Conservation (phyloP, 2,329 filamentous ascomycete species). For the Exophiala calicioides region DNA sequence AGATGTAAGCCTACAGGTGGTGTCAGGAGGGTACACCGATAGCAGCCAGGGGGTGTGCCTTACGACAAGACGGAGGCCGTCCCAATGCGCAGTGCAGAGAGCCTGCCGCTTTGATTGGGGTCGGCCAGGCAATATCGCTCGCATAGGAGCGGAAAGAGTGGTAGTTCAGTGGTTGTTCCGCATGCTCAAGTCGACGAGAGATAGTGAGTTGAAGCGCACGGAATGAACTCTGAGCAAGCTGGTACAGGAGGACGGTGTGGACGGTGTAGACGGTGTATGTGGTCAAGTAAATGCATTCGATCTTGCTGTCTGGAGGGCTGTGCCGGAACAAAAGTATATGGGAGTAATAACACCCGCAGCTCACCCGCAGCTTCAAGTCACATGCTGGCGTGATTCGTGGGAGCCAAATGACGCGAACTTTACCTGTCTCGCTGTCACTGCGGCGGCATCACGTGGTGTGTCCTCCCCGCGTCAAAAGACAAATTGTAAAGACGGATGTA, state of each 20-base stretch:
- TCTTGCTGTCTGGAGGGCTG: neutral
- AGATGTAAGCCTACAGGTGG: conserved; percentile 73
- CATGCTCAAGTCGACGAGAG: conserved; percentile 4
- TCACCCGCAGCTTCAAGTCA: neutral
- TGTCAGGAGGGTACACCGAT: no score
- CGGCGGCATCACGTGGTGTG: no score
- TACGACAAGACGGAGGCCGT: conserved; percentile 71
- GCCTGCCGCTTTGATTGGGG: conserved; percentile 77
- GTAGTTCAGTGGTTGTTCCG: conserved; percentile 14
- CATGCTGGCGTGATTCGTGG: neutral
- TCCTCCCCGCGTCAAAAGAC: conserved; percentile 16
- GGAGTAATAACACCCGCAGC: no score
- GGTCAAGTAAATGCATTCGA: no score
- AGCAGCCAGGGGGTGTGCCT: no score
- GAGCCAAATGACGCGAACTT: neutral
- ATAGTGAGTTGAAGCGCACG: neutral
- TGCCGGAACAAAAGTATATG: neutral
- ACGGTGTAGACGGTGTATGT: no score
- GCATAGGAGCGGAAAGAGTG: conserved; percentile 59
- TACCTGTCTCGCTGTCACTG: no score
- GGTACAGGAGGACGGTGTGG: no score
- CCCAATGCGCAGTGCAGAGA: conserved; percentile 72
- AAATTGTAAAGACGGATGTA: no score
- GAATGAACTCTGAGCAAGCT: neutral
- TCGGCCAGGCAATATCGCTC: conserved; percentile 75